Evolutionary conservation across 1,284 basidiomycete genomes (phyloP).

Genomic region (Amylostereum chailletii): DNA sequence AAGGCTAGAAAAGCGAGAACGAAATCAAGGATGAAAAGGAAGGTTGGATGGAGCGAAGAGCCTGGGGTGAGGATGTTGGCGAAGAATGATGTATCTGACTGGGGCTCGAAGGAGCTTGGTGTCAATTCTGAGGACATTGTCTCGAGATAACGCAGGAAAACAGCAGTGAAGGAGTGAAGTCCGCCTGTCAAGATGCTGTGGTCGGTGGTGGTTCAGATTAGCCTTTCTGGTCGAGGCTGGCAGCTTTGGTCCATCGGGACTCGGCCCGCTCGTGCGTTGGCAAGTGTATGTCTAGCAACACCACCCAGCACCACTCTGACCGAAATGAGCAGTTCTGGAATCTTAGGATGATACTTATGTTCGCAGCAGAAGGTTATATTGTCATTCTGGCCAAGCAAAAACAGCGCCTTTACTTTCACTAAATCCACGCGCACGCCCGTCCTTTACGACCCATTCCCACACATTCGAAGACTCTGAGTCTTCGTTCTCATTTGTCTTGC

Average conservation of each 20-base stretch:
- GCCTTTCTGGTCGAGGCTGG: no score
- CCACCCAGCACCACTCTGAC: neutral
- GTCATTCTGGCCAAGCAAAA: constrained; percentile 1
- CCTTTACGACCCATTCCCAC: constrained; percentile 13
- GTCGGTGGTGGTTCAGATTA: no score
- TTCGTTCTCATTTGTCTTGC: neutral
- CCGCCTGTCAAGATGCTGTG: no score
- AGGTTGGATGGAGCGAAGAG: constrained; percentile 63
- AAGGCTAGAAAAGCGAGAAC: constrained; percentile 47
- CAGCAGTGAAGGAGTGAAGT: no score
- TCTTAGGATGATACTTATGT: neutral
- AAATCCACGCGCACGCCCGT: constrained; percentile 3
- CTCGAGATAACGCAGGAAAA: no score
- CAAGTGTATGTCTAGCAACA: neutral
- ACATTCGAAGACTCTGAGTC: constrained; percentile 3
- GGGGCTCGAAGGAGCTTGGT: no score
- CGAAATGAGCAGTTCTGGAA: neutral
- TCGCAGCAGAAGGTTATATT: neutral
- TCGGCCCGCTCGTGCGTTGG: no score
- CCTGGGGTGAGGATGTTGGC: constrained; percentile 57
- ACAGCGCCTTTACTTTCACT: neutral
- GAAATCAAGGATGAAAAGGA: constrained; percentile 55
- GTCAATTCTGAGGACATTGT: neutral
- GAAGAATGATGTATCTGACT: constrained; percentile 27
- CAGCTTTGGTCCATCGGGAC: no score